Conservation (phyloP, 2,329 filamentous ascomycete genomes). For the Fusarium piperis region DNA sequence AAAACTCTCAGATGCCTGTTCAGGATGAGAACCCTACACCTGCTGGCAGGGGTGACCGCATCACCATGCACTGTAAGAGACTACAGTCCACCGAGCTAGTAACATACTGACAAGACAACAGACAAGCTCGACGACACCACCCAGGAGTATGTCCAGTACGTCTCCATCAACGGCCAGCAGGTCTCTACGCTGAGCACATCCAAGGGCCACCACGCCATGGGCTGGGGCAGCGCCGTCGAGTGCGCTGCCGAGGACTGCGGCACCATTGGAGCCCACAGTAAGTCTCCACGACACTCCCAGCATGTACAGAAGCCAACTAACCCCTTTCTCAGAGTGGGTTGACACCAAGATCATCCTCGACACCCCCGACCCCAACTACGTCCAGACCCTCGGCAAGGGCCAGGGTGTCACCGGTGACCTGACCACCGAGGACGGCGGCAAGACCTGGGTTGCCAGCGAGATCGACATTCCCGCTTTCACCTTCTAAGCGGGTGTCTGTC, state of each 20-base stretch:
- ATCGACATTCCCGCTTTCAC: constrained; percentile 3
- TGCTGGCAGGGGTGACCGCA: constrained; percentile 19
- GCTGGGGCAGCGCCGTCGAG: constrained; percentile 60
- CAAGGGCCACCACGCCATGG: constrained; percentile 52
- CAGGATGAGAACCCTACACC: constrained; percentile 22
- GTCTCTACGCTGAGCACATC: constrained; percentile 57
- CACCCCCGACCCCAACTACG: constrained; percentile 28
- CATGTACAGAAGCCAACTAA: neutral
- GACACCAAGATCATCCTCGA: constrained; percentile 29
- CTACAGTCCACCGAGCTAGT: accelerated
- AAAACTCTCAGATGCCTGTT: constrained; percentile 27
- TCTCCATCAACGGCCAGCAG: constrained; percentile 30
- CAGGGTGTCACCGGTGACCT: constrained; percentile 19
- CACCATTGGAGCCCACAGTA: constrained; percentile 37
- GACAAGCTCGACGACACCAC: constrained; percentile 29
- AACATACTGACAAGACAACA: neutral
- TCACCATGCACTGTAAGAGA: constrained; percentile 35
- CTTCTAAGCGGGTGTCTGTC: neutral
- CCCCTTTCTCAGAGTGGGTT: constrained; percentile 21
- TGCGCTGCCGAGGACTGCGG: constrained; percentile 83
- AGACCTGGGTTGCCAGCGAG: constrained; percentile 17
- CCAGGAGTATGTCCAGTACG: constrained; percentile 30
- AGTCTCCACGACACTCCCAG: neutral
- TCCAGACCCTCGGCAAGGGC: constrained; percentile 29
- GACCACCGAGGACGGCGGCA: constrained; percentile 14